phyloP scores from a whole-genome alignment of 2,329 filamentous ascomycete genomes.

The Xylaria sp. region DNA sequence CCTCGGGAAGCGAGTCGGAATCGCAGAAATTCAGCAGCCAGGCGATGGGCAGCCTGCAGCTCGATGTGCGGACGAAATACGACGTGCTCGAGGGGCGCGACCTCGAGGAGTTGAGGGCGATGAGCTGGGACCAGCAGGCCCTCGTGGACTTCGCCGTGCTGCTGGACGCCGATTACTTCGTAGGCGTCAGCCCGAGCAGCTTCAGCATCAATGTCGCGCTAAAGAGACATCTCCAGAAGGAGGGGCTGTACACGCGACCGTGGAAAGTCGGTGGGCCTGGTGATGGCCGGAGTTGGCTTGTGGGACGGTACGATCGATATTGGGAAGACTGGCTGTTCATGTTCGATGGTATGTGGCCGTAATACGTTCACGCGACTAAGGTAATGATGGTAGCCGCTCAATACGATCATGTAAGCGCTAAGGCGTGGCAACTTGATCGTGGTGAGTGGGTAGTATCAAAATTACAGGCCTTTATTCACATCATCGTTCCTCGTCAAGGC shows the following conservation, averaged over 20 bases:
- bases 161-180: slow-evolving; percentile 42
- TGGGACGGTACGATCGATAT: slow-evolving; percentile 47
- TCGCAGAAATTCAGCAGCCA: slow-evolving; percentile 38
- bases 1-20: slow-evolving; percentile 48
- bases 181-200: slow-evolving; percentile 50
- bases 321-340: slow-evolving; percentile 54
- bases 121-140: slow-evolving; percentile 49
- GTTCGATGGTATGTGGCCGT: slow-evolving; percentile 48
- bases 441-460: too few relatives aligned
- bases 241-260: slow-evolving; percentile 43
- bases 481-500: too few relatives aligned
- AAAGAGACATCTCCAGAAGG: slow-evolving; percentile 45
- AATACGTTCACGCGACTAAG: too few relatives aligned
- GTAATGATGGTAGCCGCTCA: too few relatives aligned
- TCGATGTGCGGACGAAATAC: slow-evolving; percentile 43
- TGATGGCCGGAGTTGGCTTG: slow-evolving; percentile 46
- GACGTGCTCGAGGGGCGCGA: slow-evolving; percentile 36
- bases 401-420: too few relatives aligned
- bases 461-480: too few relatives aligned
- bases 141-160: slow-evolving; percentile 46
- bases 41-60: slow-evolving; percentile 31
- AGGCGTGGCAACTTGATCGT: too few relatives aligned
- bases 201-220: slow-evolving; percentile 51
- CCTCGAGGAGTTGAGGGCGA: slow-evolving; percentile 33
- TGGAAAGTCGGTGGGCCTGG: slow-evolving; percentile 45